Evolutionary conservation across 371 early-diverging fungal species (phyloP).

Genomic region (Circinella minor): DNA sequence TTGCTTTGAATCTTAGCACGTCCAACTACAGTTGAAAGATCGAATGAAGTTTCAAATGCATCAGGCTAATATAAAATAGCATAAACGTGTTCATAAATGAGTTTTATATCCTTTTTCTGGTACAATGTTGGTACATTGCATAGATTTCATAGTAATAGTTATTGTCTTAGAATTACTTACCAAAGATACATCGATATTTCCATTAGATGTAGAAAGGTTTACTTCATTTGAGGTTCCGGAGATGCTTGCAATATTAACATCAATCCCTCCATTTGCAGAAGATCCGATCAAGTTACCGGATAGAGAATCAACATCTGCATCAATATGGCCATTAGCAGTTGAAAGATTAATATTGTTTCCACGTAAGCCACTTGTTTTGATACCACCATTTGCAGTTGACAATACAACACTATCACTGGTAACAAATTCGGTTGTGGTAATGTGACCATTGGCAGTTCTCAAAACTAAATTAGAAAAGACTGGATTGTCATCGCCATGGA

Average conservation of each 20-base stretch:
- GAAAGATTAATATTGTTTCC: not conserved
- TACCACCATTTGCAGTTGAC: not conserved
- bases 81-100: too few species aligned
- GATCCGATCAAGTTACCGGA: not conserved
- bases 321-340: slow-evolving; percentile 1
- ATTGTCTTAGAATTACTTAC: not conserved
- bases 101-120: too few species aligned
- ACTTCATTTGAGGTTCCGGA: not conserved
- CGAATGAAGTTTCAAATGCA: not conserved
- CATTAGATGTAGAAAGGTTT: not conserved
- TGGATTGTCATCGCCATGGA: not conserved
- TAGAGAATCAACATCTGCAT: not conserved
- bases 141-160: too few species aligned
- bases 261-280: not conserved
- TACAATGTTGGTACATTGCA: too few species aligned
- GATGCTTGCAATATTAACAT: not conserved
- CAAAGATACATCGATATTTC: not conserved
- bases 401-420: not conserved
- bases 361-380: not conserved
- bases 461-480: not conserved
- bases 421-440: not conserved
- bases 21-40: not conserved
- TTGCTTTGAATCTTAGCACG: not conserved
- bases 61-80: slow-evolving; percentile 2
- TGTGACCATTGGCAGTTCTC: not conserved